phyloP scores from a whole-genome alignment of 371 early-diverging fungal species.

The Apophysomyces ossiformis region DNA sequence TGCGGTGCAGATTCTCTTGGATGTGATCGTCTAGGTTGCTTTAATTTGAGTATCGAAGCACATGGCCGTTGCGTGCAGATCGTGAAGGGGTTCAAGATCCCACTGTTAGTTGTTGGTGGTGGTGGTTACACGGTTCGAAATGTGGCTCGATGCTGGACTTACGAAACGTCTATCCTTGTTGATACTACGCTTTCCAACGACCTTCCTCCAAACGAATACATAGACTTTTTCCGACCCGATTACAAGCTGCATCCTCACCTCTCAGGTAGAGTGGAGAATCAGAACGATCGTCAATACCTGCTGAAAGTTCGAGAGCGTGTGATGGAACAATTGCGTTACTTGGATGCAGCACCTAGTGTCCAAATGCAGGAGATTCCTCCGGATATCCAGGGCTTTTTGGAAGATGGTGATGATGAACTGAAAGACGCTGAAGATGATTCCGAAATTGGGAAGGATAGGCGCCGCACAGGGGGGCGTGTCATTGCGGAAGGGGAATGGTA shows the following conservation, averaged over 20 bases:
- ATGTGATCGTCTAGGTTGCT: constrained; percentile 89
- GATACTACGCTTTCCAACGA: constrained; percentile 78
- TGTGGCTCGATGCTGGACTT: constrained; percentile 94
- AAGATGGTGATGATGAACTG: constrained; percentile 61
- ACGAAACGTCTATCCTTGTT: constrained; percentile 89
- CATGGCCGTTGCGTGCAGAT: constrained; percentile 91
- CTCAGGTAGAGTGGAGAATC: constrained; percentile 82
- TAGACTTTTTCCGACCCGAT: constrained; percentile 85
- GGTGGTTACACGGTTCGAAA: constrained; percentile 96
- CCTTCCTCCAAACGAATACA: constrained; percentile 77
- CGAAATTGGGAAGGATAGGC: constrained; percentile 52
- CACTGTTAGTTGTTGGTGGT: constrained; percentile 89
- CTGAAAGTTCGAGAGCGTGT: constrained; percentile 78
- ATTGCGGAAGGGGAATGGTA: constrained; percentile 48
- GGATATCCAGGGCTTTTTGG: constrained; percentile 77
- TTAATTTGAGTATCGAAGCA: constrained; percentile 88
- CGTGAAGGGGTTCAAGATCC: constrained; percentile 82
- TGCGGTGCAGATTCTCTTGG: constrained; percentile 97
- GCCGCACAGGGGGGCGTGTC: constrained; percentile 30
- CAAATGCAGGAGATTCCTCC: constrained; percentile 93
- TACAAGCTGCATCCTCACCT: constrained; percentile 84
- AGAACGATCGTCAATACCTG: constrained; percentile 87
- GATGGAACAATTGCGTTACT: constrained; percentile 89
- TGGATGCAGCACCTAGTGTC: constrained; percentile 95
- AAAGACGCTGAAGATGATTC: constrained; percentile 61